These are phyloP conservation scores for Trichodelitschia bisporula DNA, from an alignment of 495 filamentous ascomycete genomes.

Conservation along the genomic window DNA sequence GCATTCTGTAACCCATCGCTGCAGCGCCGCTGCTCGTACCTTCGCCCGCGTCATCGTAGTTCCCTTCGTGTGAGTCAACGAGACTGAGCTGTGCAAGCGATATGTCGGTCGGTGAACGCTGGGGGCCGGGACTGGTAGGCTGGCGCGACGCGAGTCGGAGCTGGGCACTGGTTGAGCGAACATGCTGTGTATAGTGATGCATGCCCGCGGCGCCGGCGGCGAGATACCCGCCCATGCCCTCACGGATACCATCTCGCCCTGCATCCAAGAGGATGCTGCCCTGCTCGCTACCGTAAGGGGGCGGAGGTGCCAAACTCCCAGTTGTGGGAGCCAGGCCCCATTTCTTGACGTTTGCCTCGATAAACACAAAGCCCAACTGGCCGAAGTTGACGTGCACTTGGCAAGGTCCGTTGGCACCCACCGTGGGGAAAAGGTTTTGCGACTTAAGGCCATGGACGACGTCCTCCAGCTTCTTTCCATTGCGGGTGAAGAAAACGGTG, in stretches of 20 bases:
- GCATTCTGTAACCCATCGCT: slow-evolving; percentile 11
- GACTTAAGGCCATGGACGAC: slow-evolving; percentile 79
- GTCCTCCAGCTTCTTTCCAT: slow-evolving; percentile 91
- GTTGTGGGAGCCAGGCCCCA: slow-evolving; percentile 95
- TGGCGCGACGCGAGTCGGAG: slow-evolving; percentile 28
- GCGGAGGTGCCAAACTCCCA: slow-evolving; percentile 79
- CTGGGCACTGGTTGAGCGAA: slow-evolving; percentile 29
- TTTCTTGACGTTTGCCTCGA: slow-evolving; percentile 98
- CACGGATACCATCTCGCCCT: slow-evolving; percentile 38
- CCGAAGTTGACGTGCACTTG: slow-evolving; percentile 93
- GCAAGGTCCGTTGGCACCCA: slow-evolving; percentile 84
- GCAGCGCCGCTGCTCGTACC: slow-evolving; percentile 27
- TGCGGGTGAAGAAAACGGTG: slow-evolving; percentile 92
- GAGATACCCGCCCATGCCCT: slow-evolving; percentile 30
- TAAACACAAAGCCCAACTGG: slow-evolving; percentile 92
- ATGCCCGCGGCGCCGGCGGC: slow-evolving; percentile 16
- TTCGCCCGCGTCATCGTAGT: slow-evolving; percentile 34
- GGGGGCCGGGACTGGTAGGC: slow-evolving; percentile 69
- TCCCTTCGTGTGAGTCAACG: slow-evolving; percentile 45
- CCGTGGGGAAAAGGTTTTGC: slow-evolving; percentile 89
- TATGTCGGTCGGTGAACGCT: slow-evolving; percentile 87
- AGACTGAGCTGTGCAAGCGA: slow-evolving; percentile 60
- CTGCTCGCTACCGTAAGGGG: slow-evolving; percentile 88
- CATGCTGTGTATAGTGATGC: slow-evolving; percentile 21
- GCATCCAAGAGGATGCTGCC: slow-evolving; percentile 86